Base-by-base conservation (phyloP, 2,329 filamentous ascomycete genomes). In the Paramyrothecium roridum region DNA sequence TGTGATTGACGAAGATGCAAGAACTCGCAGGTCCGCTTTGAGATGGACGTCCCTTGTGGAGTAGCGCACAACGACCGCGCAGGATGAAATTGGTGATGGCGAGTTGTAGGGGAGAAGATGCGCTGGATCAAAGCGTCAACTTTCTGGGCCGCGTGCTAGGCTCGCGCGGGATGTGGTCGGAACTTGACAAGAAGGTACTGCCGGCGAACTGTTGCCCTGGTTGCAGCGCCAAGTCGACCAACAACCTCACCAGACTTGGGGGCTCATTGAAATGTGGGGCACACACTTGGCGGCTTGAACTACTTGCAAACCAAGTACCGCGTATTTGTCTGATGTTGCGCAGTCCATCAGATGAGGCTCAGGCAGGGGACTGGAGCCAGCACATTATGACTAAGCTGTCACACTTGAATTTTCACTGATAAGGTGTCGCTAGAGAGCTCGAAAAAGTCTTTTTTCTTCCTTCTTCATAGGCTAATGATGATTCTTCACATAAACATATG, bases 401-500 rank as follows among this genome's bases (percentile, higher is more conserved):
- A 46, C 49, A 54, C 54, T 53, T 58, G 40, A 62, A 61, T 64
- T 62, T 67, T 63, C 53, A 52, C 43, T 56, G 26, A 30, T 30
- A 30, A 30, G 26, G 26, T 30, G 26, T 54, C 10, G 22, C 23
- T 50, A 16, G 46, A 23, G 52, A 48, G 58, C 54, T 56, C 52
- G 57, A 50, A 51, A 40, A 26, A 56, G 50, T 50, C 54, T 62
- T 63, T 62, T 62, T 60, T 64, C 62, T 66, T 67, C 61, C 67
- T 64, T 61, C 68, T 66, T 57, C 62, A 61, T 70, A 70, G 76
- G 82, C 82, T 84, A 55, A 70, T 86, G 83, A 86, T 86, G 83
- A 86, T 83, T 80, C 73, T 69, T 70, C 67, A 70, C 75, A 76
- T 74, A 76, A 78, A 74, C 67, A 71, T 72, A 83, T 83, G 80